Evolutionary conservation across 2,329 filamentous ascomycete genomes (phyloP).

Genomic region (Amauroascus verrucosus): DNA sequence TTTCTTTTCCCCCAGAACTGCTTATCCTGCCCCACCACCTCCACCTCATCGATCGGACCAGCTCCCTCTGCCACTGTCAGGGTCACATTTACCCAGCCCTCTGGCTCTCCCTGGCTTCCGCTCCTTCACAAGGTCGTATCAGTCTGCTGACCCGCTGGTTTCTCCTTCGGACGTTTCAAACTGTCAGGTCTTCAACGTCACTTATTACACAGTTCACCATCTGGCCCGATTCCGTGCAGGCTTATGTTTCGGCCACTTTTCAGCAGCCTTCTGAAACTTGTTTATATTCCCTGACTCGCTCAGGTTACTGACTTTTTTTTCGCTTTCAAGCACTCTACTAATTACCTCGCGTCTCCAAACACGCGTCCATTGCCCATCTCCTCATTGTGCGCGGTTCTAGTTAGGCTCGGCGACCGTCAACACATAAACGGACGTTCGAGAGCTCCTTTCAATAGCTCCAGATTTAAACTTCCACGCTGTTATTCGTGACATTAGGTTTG

Average conservation of each 20-base stretch:
- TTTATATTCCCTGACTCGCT: neutral
- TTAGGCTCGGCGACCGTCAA: neutral
- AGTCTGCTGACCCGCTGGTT: slow-evolving; percentile 8
- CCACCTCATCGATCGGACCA: neutral
- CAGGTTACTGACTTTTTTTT: neutral
- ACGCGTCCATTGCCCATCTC: neutral
- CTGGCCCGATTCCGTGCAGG: neutral
- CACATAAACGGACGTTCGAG: neutral
- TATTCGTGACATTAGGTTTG: neutral
- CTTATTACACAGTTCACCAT: neutral
- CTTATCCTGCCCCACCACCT: neutral
- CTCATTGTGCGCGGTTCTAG: neutral
- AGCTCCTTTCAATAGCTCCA: neutral
- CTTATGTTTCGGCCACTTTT: neutral
- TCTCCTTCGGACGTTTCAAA: slow-evolving; percentile 2
- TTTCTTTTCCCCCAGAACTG: neutral
- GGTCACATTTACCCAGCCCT: slow-evolving; percentile 16
- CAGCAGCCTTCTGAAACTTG: slow-evolving; percentile 1
- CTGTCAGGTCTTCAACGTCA: slow-evolving; percentile 1
- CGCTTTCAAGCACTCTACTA: neutral
- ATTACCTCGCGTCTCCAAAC: neutral
- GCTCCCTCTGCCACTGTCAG: slow-evolving; percentile 12
- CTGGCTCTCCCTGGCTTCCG: slow-evolving; percentile 9
- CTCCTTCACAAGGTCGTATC: slow-evolving; percentile 16
- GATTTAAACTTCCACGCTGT: neutral